phyloP scores from a whole-genome alignment of 73 alveolate genomes.

The Paramecium sexaurelia region DNA sequence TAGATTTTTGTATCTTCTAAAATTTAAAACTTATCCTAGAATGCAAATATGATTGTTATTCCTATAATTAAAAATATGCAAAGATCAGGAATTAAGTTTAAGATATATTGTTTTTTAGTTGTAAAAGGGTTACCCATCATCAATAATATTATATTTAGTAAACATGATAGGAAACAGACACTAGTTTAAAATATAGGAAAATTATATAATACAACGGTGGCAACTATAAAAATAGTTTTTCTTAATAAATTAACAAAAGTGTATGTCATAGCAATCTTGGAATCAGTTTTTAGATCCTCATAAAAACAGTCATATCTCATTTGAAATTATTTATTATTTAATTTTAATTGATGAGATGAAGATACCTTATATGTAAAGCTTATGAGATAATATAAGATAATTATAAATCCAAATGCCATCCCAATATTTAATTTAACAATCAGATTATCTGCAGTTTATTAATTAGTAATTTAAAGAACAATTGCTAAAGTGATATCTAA shows the following conservation, averaged over 20 bases:
- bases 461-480: not conserved
- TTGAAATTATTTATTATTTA: not conserved
- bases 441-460: not conserved
- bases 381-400: not conserved
- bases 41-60: not conserved
- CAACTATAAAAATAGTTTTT: not conserved
- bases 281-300: not conserved
- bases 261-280: not conserved
- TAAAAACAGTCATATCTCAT: not conserved
- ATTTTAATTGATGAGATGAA: not conserved
- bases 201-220: not conserved
- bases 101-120: not conserved
- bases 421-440: not conserved
- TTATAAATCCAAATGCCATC: not conserved
- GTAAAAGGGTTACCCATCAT: not conserved
- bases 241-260: not conserved
- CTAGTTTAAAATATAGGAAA: not conserved
- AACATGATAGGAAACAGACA: not conserved
- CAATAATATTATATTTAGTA: not conserved
- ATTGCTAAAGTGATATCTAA: conserved; percentile 8
- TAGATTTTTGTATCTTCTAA: not conserved
- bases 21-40: not conserved
- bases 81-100: not conserved
- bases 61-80: not conserved
- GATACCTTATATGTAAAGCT: not conserved